Percentiles rank a stretch among this genome's conserved stretches.
Evolutionary conservation across 371 early-diverging fungal species (phyloP).

Genomic region (Mucor sp.): DNA sequence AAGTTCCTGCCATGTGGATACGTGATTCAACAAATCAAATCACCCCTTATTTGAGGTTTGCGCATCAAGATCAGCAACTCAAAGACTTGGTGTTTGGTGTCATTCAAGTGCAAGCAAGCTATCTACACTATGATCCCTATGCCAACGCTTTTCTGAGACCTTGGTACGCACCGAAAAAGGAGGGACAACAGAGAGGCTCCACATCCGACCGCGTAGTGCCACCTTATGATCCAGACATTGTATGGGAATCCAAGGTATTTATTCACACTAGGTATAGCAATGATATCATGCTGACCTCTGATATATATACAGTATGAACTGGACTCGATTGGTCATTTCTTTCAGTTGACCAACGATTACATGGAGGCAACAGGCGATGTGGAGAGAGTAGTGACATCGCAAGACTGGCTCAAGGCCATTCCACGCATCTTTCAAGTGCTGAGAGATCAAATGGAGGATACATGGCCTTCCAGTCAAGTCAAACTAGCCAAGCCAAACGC

Average conservation of each 20-base stretch:
- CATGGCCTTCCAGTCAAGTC: constrained; percentile 28
- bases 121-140: constrained; percentile 47
- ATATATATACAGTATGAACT: constrained; percentile 41
- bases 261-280: neutral
- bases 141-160: constrained; percentile 55
- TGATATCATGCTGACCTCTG: neutral
- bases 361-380: constrained; percentile 34
- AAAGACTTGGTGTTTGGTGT: constrained; percentile 39
- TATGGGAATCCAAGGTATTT: constrained; percentile 47
- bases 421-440: constrained; percentile 32
- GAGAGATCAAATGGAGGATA: constrained; percentile 35
- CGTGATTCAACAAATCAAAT: constrained; percentile 63
- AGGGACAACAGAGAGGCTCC: constrained; percentile 12
- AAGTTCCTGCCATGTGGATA: constrained; percentile 61
- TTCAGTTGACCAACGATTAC: constrained; percentile 46
- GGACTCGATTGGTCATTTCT: constrained; percentile 54
- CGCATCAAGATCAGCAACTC: constrained; percentile 26
- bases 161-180: constrained; percentile 32
- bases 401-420: constrained; percentile 38
- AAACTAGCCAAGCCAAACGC: neutral
- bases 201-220: constrained; percentile 32
- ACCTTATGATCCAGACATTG: constrained; percentile 32
- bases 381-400: constrained; percentile 19
- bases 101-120: constrained; percentile 41
- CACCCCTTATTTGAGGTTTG: constrained; percentile 40